These are phyloP conservation scores for Vitis hybrid DNA, from an alignment of 177 flowering plant genomes.

Conservation along the genomic window DNA sequence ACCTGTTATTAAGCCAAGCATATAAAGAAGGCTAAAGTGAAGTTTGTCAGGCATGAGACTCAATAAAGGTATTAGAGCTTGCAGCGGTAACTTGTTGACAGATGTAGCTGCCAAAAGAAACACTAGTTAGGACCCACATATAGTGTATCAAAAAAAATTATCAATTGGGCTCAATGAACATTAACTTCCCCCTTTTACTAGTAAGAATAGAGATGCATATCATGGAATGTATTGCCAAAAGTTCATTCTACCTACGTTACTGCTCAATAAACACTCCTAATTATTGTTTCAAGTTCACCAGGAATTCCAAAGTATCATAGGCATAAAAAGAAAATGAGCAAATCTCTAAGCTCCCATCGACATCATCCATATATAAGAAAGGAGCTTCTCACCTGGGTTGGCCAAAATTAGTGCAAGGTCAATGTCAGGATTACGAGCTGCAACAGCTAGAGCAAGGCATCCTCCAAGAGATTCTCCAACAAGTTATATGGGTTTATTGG, in stretches of 20 bases:
- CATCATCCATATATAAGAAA: not conserved
- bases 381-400: slow-evolving; percentile 59
- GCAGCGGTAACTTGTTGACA: slow-evolving; percentile 48
- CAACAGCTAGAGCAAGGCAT: slow-evolving; percentile 78
- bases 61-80: slow-evolving; percentile 34
- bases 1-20: slow-evolving; percentile 45
- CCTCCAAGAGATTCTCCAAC: slow-evolving; percentile 78
- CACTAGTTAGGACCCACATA: not conserved
- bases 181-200: no score
- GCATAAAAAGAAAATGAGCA: no score
- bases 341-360: no score
- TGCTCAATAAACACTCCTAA: no score
- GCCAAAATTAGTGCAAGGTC: slow-evolving; percentile 66
- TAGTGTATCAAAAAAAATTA: no score
- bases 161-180: no score
- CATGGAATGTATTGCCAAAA: no score
- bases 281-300: no score
- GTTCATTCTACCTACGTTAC: no score
- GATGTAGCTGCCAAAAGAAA: slow-evolving; percentile 53
- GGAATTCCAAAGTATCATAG: no score
- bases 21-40: slow-evolving; percentile 24
- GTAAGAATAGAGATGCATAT: no score
- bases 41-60: slow-evolving; percentile 45
- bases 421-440: slow-evolving; percentile 65
- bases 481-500: slow-evolving; percentile 71